Base-by-base conservation (phyloP, 2,329 filamentous ascomycete species). In the Cladosporium phlei region DNA sequence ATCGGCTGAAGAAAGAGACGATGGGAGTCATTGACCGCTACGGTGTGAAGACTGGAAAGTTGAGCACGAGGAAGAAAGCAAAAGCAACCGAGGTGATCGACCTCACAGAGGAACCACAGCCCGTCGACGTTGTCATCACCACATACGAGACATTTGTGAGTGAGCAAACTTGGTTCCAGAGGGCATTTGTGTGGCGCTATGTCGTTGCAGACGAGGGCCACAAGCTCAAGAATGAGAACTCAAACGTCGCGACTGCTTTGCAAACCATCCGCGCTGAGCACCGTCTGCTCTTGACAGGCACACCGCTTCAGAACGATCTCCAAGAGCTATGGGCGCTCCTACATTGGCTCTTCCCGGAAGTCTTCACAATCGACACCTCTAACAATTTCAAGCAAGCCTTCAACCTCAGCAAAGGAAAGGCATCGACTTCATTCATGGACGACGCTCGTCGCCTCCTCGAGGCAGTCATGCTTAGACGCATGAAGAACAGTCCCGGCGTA, bases 231-330 rank as follows among this genome's bases (percentile, higher is more conserved):
- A 76, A 77, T 38, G 70, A 70, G 27, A 58, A 64, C 5, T 69
- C 70, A 0, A 64, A 70, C 16, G 61, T 76, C 10, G 67, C 74
- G 0, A 59, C 60, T 4, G 58, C 69, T 2, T 54, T 77, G 3
- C 68, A 70, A 27, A 63, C 59, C 12, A 54, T 78, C 22, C 65
- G 64, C 14, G 67, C 74, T 0, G 72, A 77, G 38, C 71, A 69
- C 47, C 71, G 74, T 6, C 59, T 78, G 7, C 69, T 78, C 1
- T 56, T 78, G 3, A 77, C 74, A 0, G 75, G 70, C 2, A 82
- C 78, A 0, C 78, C 78, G 0, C 64, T 81, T 0, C 78, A 81
- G 49, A 82, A 81, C 50, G 76, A 82, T 45, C 61, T 82, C 0
- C 62, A 66, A 2, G 78, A 81, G 55, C 66, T 80, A 49, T 81